A percentile compares a stretch with the other conserved stretches of the same genome.
Evolutionary conservation across 176 grass and related monocot genomes (phyloP).

Genomic region (Oryza longistaminata): DNA sequence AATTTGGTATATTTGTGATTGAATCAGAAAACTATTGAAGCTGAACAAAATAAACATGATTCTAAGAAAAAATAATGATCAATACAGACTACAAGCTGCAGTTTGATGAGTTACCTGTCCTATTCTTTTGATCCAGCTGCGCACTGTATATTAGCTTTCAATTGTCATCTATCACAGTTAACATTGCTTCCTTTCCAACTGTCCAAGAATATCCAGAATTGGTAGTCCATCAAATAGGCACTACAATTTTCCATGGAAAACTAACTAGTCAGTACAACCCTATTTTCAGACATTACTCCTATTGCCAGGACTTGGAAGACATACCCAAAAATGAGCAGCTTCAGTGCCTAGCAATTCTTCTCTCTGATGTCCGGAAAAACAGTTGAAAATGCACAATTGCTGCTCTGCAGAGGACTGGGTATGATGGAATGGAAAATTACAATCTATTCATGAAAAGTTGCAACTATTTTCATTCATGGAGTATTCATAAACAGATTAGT

Average conservation of each 20-base stretch:
- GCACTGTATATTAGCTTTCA: slow-evolving; percentile 90
- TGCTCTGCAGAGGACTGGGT: slow-evolving; percentile 82
- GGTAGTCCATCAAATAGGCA: slow-evolving; percentile 89
- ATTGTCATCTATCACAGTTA: slow-evolving; percentile 74
- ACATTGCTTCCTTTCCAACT: slow-evolving; percentile 97
- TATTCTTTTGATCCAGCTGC: slow-evolving; percentile 72
- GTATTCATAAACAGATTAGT: not conserved
- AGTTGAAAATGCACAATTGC: slow-evolving; percentile 78
- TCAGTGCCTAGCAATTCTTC: slow-evolving; percentile 91
- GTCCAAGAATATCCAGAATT: slow-evolving; percentile 94
- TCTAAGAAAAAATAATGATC: not conserved
- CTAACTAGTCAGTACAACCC: slow-evolving; percentile 12
- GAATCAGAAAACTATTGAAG: not conserved
- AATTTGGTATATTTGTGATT: not conserved
- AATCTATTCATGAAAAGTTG: not conserved
- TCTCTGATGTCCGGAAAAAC: slow-evolving; percentile 94
- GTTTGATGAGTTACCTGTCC: slow-evolving; percentile 59
- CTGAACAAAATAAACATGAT: not conserved
- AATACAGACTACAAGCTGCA: not conserved
- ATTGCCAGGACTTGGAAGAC: not conserved
- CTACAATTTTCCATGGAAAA: slow-evolving; percentile 39
- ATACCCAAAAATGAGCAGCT: slow-evolving; percentile 85
- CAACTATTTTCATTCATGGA: not conserved
- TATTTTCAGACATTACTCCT: not conserved
- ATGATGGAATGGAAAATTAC: slow-evolving; percentile 13